A percentile compares a stretch with the other conserved stretches of the same genome.
Evolutionary conservation across 345 rosid species (phyloP).

Genomic region (Jatropha curcas): DNA sequence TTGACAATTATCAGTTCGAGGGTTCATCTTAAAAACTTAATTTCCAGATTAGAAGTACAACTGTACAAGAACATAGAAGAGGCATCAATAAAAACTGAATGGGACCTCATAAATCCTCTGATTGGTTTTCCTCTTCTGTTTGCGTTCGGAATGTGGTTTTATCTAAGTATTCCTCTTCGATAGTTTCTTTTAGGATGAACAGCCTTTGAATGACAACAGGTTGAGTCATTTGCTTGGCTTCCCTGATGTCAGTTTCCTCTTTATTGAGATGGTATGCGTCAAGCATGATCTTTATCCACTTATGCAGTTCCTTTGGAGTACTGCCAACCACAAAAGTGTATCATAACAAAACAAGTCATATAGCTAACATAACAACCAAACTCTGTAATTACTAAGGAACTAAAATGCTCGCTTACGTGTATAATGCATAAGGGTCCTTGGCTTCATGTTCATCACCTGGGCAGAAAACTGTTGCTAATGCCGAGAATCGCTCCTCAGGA

Average conservation of each 20-base stretch:
- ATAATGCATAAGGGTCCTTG: constrained; percentile 66
- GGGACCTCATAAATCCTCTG: constrained; percentile 41
- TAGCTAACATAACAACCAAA: background rate
- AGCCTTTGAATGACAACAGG: constrained; percentile 92
- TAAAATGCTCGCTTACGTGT: constrained; percentile 57
- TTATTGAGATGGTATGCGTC: constrained; percentile 76
- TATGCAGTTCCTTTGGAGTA: constrained; percentile 89
- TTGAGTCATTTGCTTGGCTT: constrained; percentile 74
- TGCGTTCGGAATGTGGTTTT: constrained; percentile 16
- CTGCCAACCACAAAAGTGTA: constrained; percentile 34
- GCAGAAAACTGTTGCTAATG: constrained; percentile 83
- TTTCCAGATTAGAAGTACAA: background rate
- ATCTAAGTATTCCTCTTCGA: constrained; percentile 81
- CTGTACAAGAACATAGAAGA: no score
- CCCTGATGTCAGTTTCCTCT: constrained; percentile 82
- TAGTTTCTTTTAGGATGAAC: constrained; percentile 77
- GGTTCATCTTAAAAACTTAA: background rate
- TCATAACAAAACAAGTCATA: background rate
- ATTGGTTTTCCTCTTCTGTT: constrained; percentile 24
- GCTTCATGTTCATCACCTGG: constrained; percentile 72
- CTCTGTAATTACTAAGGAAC: background rate
- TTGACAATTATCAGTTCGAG: background rate
- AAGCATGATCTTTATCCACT: constrained; percentile 88
- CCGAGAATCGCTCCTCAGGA: constrained; percentile 95
- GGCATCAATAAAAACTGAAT: background rate